Conservation (phyloP, 2,329 filamentous ascomycete species). For the Trichoderma oligosporum region DNA sequence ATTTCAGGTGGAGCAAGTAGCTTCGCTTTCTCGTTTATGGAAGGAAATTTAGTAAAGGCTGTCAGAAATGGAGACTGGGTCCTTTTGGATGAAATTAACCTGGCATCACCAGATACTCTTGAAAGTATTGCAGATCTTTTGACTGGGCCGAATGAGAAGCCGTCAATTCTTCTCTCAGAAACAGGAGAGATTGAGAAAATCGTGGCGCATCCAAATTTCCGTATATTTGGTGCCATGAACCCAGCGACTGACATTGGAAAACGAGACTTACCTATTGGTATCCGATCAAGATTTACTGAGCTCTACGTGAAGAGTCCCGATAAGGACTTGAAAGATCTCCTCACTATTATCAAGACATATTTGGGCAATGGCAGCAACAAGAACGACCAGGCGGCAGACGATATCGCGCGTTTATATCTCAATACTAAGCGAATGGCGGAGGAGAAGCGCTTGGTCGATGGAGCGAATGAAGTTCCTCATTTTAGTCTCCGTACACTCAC, state of each 20-base stretch:
- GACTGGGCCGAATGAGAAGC: conserved; percentile 64
- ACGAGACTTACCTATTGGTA: conserved; percentile 81
- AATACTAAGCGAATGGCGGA: conserved; percentile 78
- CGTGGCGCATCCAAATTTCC: conserved; percentile 84
- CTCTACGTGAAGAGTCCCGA: conserved; percentile 92
- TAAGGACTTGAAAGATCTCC: conserved; percentile 76
- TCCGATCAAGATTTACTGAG: conserved; percentile 91
- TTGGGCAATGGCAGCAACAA: conserved; percentile 67
- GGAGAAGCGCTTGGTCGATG: conserved; percentile 84
- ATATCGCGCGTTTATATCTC: conserved; percentile 83
- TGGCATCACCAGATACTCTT: conserved; percentile 89
- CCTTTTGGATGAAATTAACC: conserved; percentile 92
- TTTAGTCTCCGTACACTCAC: conserved; percentile 95
- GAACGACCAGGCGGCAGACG: conserved; percentile 69
- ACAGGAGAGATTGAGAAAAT: conserved; percentile 90
- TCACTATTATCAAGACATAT: conserved; percentile 85
- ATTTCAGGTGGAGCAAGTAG: conserved; percentile 66
- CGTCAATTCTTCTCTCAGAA: conserved; percentile 86
- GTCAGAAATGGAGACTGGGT: conserved; percentile 96
- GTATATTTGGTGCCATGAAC: conserved; percentile 98
- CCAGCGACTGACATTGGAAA: conserved; percentile 97
- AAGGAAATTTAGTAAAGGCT: conserved; percentile 95
- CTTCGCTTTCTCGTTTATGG: conserved; percentile 93
- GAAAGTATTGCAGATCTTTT: conserved; percentile 91
- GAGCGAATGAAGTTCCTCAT: conserved; percentile 91